phyloP scores from a whole-genome alignment of 2,329 filamentous ascomycete species.

The Talaromyces sp. region DNA sequence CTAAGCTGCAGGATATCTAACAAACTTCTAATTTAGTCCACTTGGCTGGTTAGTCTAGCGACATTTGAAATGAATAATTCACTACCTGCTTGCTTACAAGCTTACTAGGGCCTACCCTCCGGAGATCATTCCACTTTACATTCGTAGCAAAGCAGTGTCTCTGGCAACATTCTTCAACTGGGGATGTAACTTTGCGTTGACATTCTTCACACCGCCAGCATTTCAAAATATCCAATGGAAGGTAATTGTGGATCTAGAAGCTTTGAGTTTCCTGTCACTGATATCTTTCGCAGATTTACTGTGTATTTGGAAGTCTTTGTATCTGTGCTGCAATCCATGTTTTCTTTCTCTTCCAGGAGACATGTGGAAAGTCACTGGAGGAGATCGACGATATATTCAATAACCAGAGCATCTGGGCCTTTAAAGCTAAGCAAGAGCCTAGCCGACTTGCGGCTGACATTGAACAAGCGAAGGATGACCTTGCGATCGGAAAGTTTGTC shows the following conservation, averaged over 20 bases:
- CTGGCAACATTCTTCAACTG: constrained; percentile 43
- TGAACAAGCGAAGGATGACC: constrained; percentile 16
- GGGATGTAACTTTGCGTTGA: constrained; percentile 39
- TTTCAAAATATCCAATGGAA: constrained; percentile 33
- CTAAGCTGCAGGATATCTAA: neutral
- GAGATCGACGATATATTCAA: constrained; percentile 34
- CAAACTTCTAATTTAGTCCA: constrained; percentile 6
- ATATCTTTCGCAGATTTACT: constrained; percentile 18
- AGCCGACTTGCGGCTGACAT: constrained; percentile 15
- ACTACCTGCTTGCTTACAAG: neutral
- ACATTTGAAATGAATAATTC: too few relatives aligned
- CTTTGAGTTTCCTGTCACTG: neutral
- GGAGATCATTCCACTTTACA: constrained; percentile 46
- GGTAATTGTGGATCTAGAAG: constrained; percentile 3
- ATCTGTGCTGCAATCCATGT: constrained; percentile 24
- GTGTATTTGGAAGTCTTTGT: constrained; percentile 29
- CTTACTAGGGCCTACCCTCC: constrained; percentile 52
- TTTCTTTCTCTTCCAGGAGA: constrained; percentile 34
- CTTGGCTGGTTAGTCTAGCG: constrained; percentile 12
- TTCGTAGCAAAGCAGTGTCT: constrained; percentile 41
- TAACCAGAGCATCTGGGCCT: constrained; percentile 19
- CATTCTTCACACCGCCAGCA: constrained; percentile 31
- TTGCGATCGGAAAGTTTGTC: constrained; percentile 5
- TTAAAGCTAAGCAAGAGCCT: constrained; percentile 9
- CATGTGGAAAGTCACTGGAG: constrained; percentile 33